Conservation (phyloP, 2,329 filamentous ascomycete genomes). For the Hawksworthiomyces lignivorus region DNA sequence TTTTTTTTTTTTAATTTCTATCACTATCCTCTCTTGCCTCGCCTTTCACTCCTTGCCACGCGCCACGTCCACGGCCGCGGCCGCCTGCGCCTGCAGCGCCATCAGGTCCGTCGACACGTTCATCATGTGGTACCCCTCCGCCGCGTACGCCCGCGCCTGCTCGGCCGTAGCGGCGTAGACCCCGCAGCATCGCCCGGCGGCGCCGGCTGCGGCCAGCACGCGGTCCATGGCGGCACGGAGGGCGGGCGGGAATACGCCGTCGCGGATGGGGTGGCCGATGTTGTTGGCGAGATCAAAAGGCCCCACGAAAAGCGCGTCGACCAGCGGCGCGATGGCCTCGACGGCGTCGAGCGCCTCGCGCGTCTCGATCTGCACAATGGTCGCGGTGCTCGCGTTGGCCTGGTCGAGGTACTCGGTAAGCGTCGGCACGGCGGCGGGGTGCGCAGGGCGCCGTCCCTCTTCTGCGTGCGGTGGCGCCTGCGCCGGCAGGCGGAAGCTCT, state of each 20-base stretch:
- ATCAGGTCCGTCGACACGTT: slow-evolving; percentile 49
- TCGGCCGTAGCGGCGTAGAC: slow-evolving; percentile 51
- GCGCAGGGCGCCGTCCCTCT: not conserved
- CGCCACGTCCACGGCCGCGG: slow-evolving; percentile 39
- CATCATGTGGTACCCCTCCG: slow-evolving; percentile 55
- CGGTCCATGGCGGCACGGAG: slow-evolving; percentile 52
- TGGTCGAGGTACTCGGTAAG: slow-evolving; percentile 49
- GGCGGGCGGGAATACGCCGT: slow-evolving; percentile 50
- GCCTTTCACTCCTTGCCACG: slow-evolving; percentile 22
- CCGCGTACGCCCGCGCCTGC: slow-evolving; percentile 46
- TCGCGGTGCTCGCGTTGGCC: slow-evolving; percentile 50
- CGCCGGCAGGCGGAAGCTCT: slow-evolving; percentile 30
- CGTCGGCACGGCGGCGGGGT: slow-evolving; percentile 26
- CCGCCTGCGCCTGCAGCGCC: slow-evolving; percentile 39
- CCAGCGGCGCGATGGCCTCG: slow-evolving; percentile 54
- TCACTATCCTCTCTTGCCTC: not conserved
- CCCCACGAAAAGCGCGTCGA: slow-evolving; percentile 58
- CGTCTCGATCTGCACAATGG: slow-evolving; percentile 63
- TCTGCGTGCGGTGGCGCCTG: too few relatives aligned
- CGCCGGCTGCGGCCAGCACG: slow-evolving; percentile 48
- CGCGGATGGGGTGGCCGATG: slow-evolving; percentile 53
- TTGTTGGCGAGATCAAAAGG: slow-evolving; percentile 61
- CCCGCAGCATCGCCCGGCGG: slow-evolving; percentile 59
- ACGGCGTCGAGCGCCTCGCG: slow-evolving; percentile 52
- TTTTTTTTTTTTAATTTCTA: too few relatives aligned